A percentile compares a stretch with the other conserved stretches of the same genome.
phyloP scores from a whole-genome alignment of 2,329 filamentous ascomycete genomes.

The Cadophora malorum region DNA sequence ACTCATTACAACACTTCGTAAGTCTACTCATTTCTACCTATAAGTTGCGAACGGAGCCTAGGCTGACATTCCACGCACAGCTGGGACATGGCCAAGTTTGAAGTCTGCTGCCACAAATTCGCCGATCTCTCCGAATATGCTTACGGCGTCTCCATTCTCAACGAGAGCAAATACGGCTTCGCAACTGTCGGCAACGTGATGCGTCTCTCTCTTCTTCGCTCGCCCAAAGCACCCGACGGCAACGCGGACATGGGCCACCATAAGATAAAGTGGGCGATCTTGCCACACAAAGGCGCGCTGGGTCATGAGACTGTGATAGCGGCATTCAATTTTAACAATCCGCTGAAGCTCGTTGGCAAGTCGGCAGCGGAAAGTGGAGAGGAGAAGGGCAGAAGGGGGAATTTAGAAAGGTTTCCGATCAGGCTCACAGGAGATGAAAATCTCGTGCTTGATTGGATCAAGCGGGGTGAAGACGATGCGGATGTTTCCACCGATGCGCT shows the following conservation, averaged over 20 bases:
- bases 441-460: conserved; percentile 85
- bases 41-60: too few species aligned
- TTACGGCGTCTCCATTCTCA: conserved; percentile 91
- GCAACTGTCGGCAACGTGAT: conserved; percentile 88
- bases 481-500: conserved; percentile 71
- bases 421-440: conserved; percentile 69
- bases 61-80: too few species aligned
- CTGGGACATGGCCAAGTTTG: conserved; percentile 98
- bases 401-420: conserved; percentile 58
- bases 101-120: conserved; percentile 95
- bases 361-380: too few species aligned
- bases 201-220: conserved; percentile 86
- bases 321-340: conserved; percentile 90
- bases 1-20: conserved; percentile 96
- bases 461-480: conserved; percentile 88
- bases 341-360: conserved; percentile 60
- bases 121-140: conserved; percentile 87
- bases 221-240: conserved; percentile 90
- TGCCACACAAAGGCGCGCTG: conserved; percentile 80
- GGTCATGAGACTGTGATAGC: conserved; percentile 78
- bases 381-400: background rate
- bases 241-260: conserved; percentile 95
- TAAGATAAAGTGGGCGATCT: conserved; percentile 85
- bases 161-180: conserved; percentile 98
- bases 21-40: too few species aligned